Evolutionary conservation across 2,329 filamentous ascomycete species (phyloP), one percentile per base, ranked within the genome.

Genomic region (Fusarium tanahbumbuense): DNA sequence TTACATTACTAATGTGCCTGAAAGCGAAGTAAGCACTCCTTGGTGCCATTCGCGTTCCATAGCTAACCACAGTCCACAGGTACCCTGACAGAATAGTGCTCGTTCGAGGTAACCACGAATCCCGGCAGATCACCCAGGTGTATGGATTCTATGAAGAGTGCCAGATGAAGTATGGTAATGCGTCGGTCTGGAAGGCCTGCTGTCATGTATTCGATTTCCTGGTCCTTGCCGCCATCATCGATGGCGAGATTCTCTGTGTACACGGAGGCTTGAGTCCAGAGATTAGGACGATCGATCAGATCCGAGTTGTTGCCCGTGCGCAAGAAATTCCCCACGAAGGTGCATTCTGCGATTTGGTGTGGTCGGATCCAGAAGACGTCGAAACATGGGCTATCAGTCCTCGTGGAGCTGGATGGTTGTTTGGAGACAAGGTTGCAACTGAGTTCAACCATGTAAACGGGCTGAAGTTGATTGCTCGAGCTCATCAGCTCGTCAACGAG

Each of bases 71-170:
- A 15, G 27, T 22, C 23, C 22, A 27, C 70, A 94, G 96, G 84
- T 99, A 98, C 81, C 96, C 96, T 8, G 91, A 97, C 73, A 91
- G 94, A 73, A 97, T 99, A 57, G 94, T 98, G 76, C 90, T 99
- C 12, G 97, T 99, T 73, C 93, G 96, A 72, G 96, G 96, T 68
- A 99, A 99, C 81, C 96, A 99, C 83, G 96, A 99, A 82, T 98
- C 94, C 27, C 91, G 96, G 70, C 96, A 97, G 76, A 97, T 99
- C 69, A 99, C 96, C 11, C 96, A 99, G 78, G 97, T 97, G 23
- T 99, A 99, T 80, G 96, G 96, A 56, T 99, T 99, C 82, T 99
- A 99, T 81, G 97, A 97, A 65, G 96, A 99, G 80, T 99, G 96
- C 81, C 94, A 94, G 59, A 92, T 96, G 76, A 99, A 99, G 82